phyloP scores from a whole-genome alignment of 257 asterid species.

The Jacaranda copaia region DNA sequence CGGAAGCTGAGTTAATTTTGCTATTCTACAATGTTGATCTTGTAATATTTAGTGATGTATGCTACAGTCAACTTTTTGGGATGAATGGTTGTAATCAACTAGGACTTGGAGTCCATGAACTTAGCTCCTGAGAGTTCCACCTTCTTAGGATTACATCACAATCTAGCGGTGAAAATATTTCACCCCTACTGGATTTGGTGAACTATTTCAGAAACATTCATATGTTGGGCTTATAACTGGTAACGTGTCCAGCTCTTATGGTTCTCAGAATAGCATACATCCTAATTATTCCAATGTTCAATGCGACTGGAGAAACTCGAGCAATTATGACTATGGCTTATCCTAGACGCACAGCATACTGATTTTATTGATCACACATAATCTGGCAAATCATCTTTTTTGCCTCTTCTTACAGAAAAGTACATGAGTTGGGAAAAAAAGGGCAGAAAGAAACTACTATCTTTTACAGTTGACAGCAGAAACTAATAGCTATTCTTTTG shows the following conservation, averaged over 20 bases:
- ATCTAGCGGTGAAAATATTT: no score
- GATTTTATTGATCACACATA: slow-evolving; percentile 33
- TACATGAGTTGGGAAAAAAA: slow-evolving; percentile 32
- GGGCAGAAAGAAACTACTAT: slow-evolving; percentile 23
- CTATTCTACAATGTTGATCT: not conserved
- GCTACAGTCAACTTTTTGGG: not conserved
- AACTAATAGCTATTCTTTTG: slow-evolving; percentile 29
- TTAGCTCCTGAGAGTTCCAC: no score
- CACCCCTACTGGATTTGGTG: not conserved
- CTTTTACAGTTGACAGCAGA: slow-evolving; percentile 51
- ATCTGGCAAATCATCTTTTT: slow-evolving; percentile 33
- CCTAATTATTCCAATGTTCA: slow-evolving; percentile 17
- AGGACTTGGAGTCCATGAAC: no score
- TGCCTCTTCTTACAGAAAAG: slow-evolving; percentile 36
- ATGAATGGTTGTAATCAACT: not conserved
- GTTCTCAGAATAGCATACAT: not conserved
- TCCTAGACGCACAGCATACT: not conserved
- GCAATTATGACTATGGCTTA: slow-evolving; percentile 16
- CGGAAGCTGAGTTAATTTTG: slow-evolving; percentile 32
- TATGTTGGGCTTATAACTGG: slow-evolving; percentile 4
- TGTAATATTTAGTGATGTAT: not conserved
- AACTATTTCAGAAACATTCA: not conserved
- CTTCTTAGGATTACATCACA: no score
- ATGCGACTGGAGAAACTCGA: slow-evolving; percentile 25
- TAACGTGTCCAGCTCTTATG: slow-evolving; percentile 7